Evolutionary conservation across 2,329 filamentous ascomycete species (phyloP), one percentile per base, ranked within the genome.

Genomic region (Penicillium sp.): DNA sequence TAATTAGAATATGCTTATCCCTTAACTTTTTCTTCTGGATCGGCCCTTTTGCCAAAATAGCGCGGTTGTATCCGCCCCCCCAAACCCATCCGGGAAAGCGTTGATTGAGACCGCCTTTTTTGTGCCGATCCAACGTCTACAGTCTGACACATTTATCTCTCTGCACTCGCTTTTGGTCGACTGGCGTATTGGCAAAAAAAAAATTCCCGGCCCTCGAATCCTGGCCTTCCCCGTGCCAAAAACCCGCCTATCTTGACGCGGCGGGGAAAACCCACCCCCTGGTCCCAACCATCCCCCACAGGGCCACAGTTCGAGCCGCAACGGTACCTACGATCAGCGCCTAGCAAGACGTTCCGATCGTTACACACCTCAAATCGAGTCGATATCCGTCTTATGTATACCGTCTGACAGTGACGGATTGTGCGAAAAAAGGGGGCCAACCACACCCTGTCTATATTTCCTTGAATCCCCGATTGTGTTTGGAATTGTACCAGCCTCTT

Each of bases 41-140:
- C 24, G 33, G n/a, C 13, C n/a, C 35, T 19, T 51, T 35, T 21
- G 26, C 27, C 46, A 42, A 49, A 42, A 48, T 26, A 56, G 42
- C 33, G 44, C 45, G 56, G 56, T 43, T 39, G 46, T 47, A 52
- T 52, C 59, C 50, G 55, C 49, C 5, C 29, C 29, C 48, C 53
- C 55, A 58, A 54, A 44, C 55, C 55, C 42, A 51, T 51, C 47
- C 35, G 56, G 54, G 55, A 59, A 58, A 59, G 44, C 52, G 54
- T 52, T 54, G 60, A 60, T 52, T 54, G 60, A 63, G 62, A 61
- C 62, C 61, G 60, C 59, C 61, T 63, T 57, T 56, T 64, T 65
- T 59, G 46, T 65, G 61, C 65, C 61, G 56, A 58, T 60, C 61
- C 58, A 55, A 63, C 55, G 49, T 62, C 52, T 21, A 59, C 56